These are phyloP conservation scores for Claviceps spartinae DNA, from an alignment of 2,329 filamentous ascomycete genomes.

Conservation along the genomic window DNA sequence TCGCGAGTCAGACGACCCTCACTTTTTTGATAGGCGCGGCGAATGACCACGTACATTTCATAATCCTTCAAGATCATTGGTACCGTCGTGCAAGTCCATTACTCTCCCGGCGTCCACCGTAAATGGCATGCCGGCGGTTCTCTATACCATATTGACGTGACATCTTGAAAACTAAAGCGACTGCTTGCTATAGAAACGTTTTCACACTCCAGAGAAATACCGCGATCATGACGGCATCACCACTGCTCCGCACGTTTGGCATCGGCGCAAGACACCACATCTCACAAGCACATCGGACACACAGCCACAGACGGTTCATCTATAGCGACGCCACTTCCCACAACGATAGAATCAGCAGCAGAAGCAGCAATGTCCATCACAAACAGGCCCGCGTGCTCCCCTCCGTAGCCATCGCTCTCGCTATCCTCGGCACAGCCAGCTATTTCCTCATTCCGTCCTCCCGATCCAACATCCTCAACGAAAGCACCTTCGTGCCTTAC, in stretches of 20 bases:
- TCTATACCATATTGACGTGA: background rate
- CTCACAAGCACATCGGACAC: background rate
- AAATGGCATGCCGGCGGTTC: background rate
- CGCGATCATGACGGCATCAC: background rate
- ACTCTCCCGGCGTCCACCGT: background rate
- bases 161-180: background rate
- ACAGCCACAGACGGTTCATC: background rate
- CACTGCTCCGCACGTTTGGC: background rate
- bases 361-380: constrained; percentile 1
- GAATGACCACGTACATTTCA: too few species aligned
- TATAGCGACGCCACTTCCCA: background rate
- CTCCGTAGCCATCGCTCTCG: constrained; percentile 10
- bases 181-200: background rate
- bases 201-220: background rate
- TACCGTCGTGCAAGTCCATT: too few species aligned
- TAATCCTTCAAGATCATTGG: too few species aligned
- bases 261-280: background rate
- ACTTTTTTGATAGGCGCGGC: too few species aligned
- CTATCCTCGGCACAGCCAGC: constrained; percentile 14
- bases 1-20: background rate
- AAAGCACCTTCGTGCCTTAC: constrained; percentile 50
- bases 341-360: background rate
- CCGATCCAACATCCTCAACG: constrained; percentile 33
- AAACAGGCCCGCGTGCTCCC: constrained; percentile 17
- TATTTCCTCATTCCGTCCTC: constrained; percentile 15